A percentile compares a stretch with the other conserved stretches of the same genome.
phyloP scores from a whole-genome alignment of 2,329 filamentous ascomycete genomes.

The Clonostachys chloroleuca region DNA sequence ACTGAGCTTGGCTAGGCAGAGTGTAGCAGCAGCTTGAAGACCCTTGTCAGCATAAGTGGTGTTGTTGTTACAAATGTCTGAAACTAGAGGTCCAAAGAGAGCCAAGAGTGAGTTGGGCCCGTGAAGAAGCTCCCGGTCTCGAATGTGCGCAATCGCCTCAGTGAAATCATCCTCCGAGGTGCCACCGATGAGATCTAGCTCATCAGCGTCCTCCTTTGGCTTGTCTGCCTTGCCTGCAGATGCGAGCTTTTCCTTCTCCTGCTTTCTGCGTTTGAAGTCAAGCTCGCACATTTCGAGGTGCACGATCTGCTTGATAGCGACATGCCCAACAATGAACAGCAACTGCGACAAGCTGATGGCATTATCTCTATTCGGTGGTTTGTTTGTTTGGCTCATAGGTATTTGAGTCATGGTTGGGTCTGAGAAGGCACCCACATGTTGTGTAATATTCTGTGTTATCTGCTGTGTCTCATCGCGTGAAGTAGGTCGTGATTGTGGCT shows the following conservation, averaged over 20 bases:
- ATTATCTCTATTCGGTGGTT: conserved; percentile 56
- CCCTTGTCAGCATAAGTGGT: conserved; percentile 86
- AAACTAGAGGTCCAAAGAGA: conserved; percentile 85
- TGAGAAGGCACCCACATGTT: conserved; percentile 12
- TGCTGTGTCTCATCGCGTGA: conserved; percentile 27
- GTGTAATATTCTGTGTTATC: conserved; percentile 4
- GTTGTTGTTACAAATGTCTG: conserved; percentile 93
- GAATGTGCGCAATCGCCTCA: conserved; percentile 78
- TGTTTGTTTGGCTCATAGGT: conserved; percentile 15
- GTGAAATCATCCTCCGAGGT: conserved; percentile 94
- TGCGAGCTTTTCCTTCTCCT: conserved; percentile 72
- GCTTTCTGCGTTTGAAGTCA: conserved; percentile 95
- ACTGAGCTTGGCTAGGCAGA: conserved; percentile 98
- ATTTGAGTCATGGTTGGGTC: conserved; percentile 25
- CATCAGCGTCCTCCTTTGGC: conserved; percentile 68
- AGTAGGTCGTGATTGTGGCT: conserved; percentile 25
- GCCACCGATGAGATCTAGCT: conserved; percentile 92
- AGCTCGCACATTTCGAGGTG: conserved; percentile 96
- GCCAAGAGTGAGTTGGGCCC: conserved; percentile 80
- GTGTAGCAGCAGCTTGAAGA: conserved; percentile 85
- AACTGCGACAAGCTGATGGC: conserved; percentile 82
- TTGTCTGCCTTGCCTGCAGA: conserved; percentile 43
- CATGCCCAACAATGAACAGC: conserved; percentile 90
- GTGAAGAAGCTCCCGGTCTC: conserved; percentile 78
- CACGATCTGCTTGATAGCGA: conserved; percentile 98